Base-by-base conservation (phyloP, 495 filamentous ascomycete genomes). In the Neurospora sp. region DNA sequence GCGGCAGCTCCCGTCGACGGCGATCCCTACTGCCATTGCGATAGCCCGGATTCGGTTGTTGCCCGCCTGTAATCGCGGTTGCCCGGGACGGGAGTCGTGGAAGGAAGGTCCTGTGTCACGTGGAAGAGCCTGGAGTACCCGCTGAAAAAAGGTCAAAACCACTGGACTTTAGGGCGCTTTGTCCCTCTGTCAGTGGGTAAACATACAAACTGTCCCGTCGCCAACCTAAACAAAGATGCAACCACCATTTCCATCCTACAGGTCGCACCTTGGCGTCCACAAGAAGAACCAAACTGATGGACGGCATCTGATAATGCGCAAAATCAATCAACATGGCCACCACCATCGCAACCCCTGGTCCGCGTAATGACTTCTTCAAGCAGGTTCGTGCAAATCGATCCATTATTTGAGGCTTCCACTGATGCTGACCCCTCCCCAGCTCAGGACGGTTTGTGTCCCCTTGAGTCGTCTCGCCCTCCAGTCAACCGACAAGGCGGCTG, bases 381-480 rank as follows among this genome's bases (percentile, higher is more conserved):
- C 73, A 79, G 75, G 80, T 79, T 27, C 18, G 74, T 74, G 9
- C 18, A 31, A 37, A 22, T 22, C 10, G 6, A 59, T 14, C 38
- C 35, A 27, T 40, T 20, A 35, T 38, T 37, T 8, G 9, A 18
- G 10, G 44, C 38, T n/a, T 59, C n/a, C 18, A 6, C 14, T 10
- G 41, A 14, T 27, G 65, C 68, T 53, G 35, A 41, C 70, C 20
- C 3, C 8, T 53, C 35, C 22, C 20, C 41, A 80, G 78, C 75
- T 81, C 18, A 81, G 80, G 75, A 85, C 89, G 74, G 84, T 86
- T 72, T 98, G 94, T 77, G 89, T 98, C 69, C 85, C 91, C 65
- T 87, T 97, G 71, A 93, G 90, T 80, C 88, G 93, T 74, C 81
- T 89, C 45, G 88, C 91, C 6, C 81, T 95, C 31, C 83, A 82